These are phyloP conservation scores for Ophiostoma ips DNA, from an alignment of 2,329 filamentous ascomycete genomes.

Conservation along the genomic window DNA sequence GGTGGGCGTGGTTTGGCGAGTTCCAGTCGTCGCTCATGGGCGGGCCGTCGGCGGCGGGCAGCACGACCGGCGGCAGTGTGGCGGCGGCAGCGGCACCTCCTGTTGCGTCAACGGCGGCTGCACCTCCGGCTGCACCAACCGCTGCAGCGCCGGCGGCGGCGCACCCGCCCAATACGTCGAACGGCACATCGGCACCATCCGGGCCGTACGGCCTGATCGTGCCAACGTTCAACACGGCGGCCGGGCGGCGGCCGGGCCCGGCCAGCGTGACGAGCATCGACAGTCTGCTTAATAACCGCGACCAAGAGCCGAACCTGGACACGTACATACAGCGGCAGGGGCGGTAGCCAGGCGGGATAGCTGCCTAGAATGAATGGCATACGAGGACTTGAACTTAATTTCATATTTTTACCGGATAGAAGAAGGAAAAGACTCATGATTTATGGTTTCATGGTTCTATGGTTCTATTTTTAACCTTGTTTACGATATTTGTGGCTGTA, in stretches of 20 bases:
- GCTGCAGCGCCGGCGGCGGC: background rate
- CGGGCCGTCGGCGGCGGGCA: background rate
- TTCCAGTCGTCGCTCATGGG: slow-evolving; percentile 6
- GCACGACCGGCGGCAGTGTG: slow-evolving; percentile 2
- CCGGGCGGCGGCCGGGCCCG: background rate
- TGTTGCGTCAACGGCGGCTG: background rate
- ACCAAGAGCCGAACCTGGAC: slow-evolving; percentile 10
- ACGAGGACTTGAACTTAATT: no score
- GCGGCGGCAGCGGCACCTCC: background rate
- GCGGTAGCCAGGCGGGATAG: background rate
- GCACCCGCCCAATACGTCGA: no score
- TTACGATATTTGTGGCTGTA: no score
- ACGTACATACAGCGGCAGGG: slow-evolving; percentile 4
- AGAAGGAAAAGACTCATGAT: background rate
- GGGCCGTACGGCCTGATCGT: background rate
- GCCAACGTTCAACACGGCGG: background rate
- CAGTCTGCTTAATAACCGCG: slow-evolving; percentile 12
- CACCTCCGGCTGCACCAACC: background rate
- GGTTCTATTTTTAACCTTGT: no score
- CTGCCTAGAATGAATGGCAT: background rate
- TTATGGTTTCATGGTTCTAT: no score
- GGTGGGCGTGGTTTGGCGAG: slow-evolving; percentile 13
- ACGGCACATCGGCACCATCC: background rate
- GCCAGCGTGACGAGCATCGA: slow-evolving; percentile 13
- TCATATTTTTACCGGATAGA: no score